Conservation (phyloP, 495 filamentous ascomycete species). For the Penicillium argentinense region DNA sequence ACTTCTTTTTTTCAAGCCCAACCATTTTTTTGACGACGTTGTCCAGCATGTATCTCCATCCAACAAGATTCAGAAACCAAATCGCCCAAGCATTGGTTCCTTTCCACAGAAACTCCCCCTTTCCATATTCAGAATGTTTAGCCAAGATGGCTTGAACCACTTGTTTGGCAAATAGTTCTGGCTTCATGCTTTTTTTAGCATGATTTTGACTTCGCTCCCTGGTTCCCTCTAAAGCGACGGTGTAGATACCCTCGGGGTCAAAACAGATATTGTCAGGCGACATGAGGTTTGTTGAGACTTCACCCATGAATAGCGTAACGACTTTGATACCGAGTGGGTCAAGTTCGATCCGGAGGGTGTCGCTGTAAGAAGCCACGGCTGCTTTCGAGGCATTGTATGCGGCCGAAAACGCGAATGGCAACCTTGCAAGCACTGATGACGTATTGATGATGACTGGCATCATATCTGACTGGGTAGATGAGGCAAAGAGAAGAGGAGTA, state of each 20-base stretch:
- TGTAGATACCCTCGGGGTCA: constrained; percentile 1
- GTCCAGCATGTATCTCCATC: background rate
- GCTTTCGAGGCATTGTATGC: constrained; percentile 5
- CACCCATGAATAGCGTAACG: constrained; percentile 2
- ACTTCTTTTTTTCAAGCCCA: background rate
- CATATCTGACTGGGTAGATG: background rate
- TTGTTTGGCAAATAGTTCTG: constrained; percentile 1
- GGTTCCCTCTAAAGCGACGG: background rate
- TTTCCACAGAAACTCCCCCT: background rate
- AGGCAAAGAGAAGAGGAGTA: constrained; percentile 1
- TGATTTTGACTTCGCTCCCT: background rate
- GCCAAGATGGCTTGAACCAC: background rate
- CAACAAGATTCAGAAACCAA: constrained; percentile 6
- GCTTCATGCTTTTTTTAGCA: background rate
- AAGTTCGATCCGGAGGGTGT: constrained; percentile 2
- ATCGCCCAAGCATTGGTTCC: background rate
- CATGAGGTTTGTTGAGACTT: constrained; percentile 1
- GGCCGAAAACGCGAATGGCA: background rate
- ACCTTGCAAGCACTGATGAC: background rate
- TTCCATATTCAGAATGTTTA: background rate
- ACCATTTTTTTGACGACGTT: background rate
- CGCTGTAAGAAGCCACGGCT: background rate
- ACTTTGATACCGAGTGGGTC: constrained; percentile 3
- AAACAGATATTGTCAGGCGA: background rate
- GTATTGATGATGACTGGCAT: background rate